These are phyloP conservation scores for Erodium chrysanthum DNA, from an alignment of 441 rosid genomes.

Conservation along the genomic window DNA sequence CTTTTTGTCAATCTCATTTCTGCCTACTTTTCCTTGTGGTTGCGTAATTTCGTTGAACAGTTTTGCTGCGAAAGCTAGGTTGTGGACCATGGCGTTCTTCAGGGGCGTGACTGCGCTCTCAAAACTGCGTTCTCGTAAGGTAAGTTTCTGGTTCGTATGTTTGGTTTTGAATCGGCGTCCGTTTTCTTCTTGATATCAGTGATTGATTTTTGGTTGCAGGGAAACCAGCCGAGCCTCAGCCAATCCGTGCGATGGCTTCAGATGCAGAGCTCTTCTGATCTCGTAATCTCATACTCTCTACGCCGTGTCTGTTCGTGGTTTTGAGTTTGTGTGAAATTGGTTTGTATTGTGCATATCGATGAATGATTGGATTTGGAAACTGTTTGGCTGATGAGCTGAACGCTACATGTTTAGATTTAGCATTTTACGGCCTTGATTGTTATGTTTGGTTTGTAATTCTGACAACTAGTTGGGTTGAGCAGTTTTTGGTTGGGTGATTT, in stretches of 20 bases:
- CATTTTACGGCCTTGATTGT: neutral
- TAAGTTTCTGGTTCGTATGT: constrained; percentile 23
- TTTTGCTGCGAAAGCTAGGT: neutral
- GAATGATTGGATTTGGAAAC: neutral
- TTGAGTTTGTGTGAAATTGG: neutral
- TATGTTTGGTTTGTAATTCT: neutral
- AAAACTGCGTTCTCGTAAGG: constrained; percentile 14
- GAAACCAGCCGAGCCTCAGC: constrained; percentile 47
- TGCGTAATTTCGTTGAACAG: neutral
- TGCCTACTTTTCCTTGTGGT: neutral
- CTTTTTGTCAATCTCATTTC: neutral
- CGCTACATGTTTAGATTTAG: neutral
- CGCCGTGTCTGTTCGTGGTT: neutral
- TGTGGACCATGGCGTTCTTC: neutral
- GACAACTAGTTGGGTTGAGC: neutral
- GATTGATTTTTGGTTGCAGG: constrained; percentile 26
- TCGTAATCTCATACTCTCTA: constrained; percentile 31
- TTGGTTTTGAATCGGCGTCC: neutral
- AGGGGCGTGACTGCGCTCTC: neutral
- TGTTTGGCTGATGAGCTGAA: neutral
- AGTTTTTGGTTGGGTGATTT: neutral
- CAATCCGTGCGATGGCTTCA: constrained; percentile 83
- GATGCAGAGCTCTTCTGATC: constrained; percentile 60
- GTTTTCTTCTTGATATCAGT: neutral
- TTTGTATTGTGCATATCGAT: neutral